Conservation (phyloP, 2,329 filamentous ascomycete genomes). For the Zasmidium angulare region DNA sequence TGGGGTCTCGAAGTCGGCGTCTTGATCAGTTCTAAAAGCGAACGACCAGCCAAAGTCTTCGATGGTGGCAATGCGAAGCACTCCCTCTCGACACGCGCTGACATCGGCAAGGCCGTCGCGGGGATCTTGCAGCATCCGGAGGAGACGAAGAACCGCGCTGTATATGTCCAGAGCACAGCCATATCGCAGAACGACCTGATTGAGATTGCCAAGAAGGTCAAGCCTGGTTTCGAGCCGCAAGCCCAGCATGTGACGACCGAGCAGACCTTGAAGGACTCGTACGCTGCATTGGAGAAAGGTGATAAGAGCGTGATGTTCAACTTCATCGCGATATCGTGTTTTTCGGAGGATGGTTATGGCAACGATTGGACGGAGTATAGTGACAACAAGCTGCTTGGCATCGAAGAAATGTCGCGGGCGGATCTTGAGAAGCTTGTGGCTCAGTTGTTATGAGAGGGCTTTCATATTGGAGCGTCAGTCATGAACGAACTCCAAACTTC, state of each 20-base stretch:
- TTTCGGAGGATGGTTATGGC: slow-evolving; percentile 31
- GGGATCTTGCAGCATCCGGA: slow-evolving; percentile 35
- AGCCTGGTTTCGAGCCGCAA: slow-evolving; percentile 32
- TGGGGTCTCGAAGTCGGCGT: slow-evolving; percentile 35
- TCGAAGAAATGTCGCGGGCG: slow-evolving; percentile 30
- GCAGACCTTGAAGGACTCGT: slow-evolving; percentile 31
- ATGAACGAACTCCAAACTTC: too few species aligned
- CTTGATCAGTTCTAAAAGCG: slow-evolving; percentile 36
- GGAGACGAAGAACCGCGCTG: slow-evolving; percentile 37
- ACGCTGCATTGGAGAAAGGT: slow-evolving; percentile 31
- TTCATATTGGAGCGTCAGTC: too few species aligned
- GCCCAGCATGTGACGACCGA: slow-evolving; percentile 24
- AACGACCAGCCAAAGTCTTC: slow-evolving; percentile 34
- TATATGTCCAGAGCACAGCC: slow-evolving; percentile 37
- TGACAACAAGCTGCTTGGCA: slow-evolving; percentile 40
- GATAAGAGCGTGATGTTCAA: slow-evolving; percentile 28
- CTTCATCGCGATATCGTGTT: slow-evolving; percentile 33
- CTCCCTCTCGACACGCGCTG: slow-evolving; percentile 32
- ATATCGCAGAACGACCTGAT: slow-evolving; percentile 41
- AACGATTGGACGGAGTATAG: slow-evolving; percentile 34
- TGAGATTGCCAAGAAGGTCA: slow-evolving; percentile 34
- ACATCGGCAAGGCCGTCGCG: slow-evolving; percentile 36
- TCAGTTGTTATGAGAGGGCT: slow-evolving; percentile 11
- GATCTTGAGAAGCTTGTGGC: slow-evolving; percentile 32
- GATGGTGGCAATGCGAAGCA: slow-evolving; percentile 38